Percentiles rank a stretch among this genome's conserved stretches.
Evolutionary conservation across 2,329 filamentous ascomycete genomes (phyloP).

Genomic region (Pseudopithomyces maydicus): DNA sequence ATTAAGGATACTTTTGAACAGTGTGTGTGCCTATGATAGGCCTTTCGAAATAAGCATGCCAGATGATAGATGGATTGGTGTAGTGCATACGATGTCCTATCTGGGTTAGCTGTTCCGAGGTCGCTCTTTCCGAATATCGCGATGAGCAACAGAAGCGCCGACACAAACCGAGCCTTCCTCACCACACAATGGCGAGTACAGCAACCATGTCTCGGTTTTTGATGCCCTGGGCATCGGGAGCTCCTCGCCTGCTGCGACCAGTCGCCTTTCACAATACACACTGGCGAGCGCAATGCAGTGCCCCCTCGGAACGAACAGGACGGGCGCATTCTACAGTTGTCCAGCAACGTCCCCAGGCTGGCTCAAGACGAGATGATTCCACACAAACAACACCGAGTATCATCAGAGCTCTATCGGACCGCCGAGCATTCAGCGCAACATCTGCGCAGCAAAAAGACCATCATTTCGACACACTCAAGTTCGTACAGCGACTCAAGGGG

Average conservation of each 20-base stretch:
- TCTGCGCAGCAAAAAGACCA: conserved; percentile 71
- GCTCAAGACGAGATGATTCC: conserved; percentile 10
- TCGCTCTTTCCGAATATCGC: conserved; percentile 5
- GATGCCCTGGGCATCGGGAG: conserved; percentile 45
- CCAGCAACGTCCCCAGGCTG: conserved; percentile 10
- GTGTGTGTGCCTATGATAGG: background rate
- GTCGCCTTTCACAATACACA: conserved; percentile 13
- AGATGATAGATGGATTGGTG: background rate
- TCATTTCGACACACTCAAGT: conserved; percentile 97
- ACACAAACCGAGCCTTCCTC: conserved; percentile 14
- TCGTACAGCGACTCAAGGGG: conserved; percentile 84
- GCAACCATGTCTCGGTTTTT: conserved; percentile 45
- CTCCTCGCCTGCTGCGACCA: conserved; percentile 30
- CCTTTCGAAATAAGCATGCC: background rate
- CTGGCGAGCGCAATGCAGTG: conserved; percentile 22
- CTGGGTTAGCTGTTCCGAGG: conserved; percentile 6
- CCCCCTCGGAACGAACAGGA: conserved; percentile 17
- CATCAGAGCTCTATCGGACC: conserved; percentile 11
- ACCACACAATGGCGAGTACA: conserved; percentile 33
- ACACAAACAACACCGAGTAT: conserved; percentile 8
- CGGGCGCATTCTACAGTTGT: conserved; percentile 12
- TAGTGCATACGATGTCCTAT: background rate
- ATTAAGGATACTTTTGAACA: too few relatives aligned
- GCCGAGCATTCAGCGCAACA: conserved; percentile 69
- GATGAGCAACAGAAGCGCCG: background rate